Base-by-base conservation (phyloP, 2,329 filamentous ascomycete genomes). In the Beauveria medogensis region DNA sequence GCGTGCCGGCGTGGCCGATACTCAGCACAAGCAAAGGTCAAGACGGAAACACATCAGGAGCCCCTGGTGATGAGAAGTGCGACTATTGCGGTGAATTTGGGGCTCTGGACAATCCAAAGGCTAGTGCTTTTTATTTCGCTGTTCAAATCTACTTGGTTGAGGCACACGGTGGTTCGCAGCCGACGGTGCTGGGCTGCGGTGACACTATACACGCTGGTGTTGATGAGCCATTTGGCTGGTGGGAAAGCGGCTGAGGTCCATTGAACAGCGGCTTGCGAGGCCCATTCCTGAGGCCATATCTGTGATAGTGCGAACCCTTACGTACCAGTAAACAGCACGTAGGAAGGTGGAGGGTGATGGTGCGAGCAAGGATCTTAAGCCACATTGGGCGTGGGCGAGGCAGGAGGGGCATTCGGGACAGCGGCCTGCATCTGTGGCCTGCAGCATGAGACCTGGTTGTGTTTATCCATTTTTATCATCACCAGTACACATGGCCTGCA, bases 401-500 rank as follows among this genome's bases (percentile, higher is more conserved):
- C 22, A 52, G 56, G 47, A 52, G 56, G 48, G 47, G 37, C n/a
- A 37, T 14, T 37, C 16, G 14, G 34, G 34, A 37, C 34, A 34
- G 47, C 48, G 56, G 56, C 56, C 56, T 59, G 56, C 56, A 59
- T 59, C 24, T 59, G 56, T 59, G 56, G 56, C 48, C 56, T 59
- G 47, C 48, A 52, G 56, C 56, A 59, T 59, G 56, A 44, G 56
- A 59, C 56, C 56, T 52, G 34, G 24, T 52, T 30, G 2, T 34
- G 40, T 53, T 52, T 59, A 53, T 53, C 40, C 48, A 53, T 52
- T 59, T 52, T 57, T 46, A 43, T 30, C 34, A 18, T 47, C 10
- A 16, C 34, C 34, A 37, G 34, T 54, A 54, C 34, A 43, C 34
- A 54, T 50, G 34, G 44, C 22, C 22, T 40, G 55, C 55, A 41